Evolutionary conservation across 192 early-diverging fungal genomes (phyloP).

Genomic region (Cetraspora pellucida): DNA sequence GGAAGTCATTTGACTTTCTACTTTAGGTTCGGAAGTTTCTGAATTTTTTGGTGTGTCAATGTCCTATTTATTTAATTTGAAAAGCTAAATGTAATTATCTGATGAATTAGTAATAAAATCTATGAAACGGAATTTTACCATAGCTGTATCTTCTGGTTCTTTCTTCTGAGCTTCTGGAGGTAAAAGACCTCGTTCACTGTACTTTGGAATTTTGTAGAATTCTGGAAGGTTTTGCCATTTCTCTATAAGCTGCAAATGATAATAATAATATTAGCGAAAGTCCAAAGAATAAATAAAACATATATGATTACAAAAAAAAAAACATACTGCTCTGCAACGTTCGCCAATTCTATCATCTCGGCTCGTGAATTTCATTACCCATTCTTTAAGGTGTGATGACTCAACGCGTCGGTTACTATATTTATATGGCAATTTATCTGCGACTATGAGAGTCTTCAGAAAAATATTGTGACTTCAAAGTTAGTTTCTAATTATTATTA

Average conservation of each 20-base stretch:
- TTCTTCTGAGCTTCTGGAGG: background rate
- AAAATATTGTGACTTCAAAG: background rate
- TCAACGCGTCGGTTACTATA: slow-evolving; percentile 10
- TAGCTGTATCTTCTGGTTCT: background rate
- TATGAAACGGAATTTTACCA: background rate
- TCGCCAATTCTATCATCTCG: slow-evolving; percentile 3
- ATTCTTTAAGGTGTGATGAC: slow-evolving; percentile 19
- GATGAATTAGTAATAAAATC: too few species aligned
- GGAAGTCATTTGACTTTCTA: background rate
- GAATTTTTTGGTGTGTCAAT: background rate
- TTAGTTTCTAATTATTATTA: too few species aligned
- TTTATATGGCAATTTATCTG: slow-evolving; percentile 1
- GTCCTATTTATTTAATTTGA: too few species aligned
- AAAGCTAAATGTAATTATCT: too few species aligned
- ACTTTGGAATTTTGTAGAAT: background rate
- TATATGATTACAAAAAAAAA: background rate
- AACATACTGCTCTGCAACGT: background rate
- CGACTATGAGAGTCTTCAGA: background rate
- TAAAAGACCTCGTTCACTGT: background rate
- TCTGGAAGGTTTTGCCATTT: background rate
- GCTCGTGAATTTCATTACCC: background rate
- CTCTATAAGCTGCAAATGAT: background rate
- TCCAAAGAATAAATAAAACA: background rate
- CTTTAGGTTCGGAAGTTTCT: background rate
- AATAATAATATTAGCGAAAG: background rate